These are phyloP conservation scores for Trichosporon sp. DNA, from an alignment of 1,284 basidiomycete species.

Conservation along the genomic window DNA sequence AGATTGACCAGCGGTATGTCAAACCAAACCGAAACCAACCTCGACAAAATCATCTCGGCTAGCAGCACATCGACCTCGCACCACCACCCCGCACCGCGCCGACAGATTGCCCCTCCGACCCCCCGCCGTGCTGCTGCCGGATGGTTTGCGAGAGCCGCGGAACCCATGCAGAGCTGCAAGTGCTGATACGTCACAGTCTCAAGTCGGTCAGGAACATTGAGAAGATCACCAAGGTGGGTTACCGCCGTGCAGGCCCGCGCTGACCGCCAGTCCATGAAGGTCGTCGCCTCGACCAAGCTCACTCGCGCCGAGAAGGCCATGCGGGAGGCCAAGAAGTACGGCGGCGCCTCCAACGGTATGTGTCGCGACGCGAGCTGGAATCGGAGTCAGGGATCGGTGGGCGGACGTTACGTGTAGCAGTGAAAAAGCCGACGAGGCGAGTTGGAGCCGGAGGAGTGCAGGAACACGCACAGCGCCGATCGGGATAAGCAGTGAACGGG, in stretches of 20 bases:
- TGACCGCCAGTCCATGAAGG: conserved; percentile 88
- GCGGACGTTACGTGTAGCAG: not conserved
- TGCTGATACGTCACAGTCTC: conserved; percentile 33
- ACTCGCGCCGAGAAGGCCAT: conserved; percentile 94
- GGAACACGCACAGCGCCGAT: not conserved
- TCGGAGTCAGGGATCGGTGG: not conserved
- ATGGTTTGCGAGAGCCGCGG: not conserved
- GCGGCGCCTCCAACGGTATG: conserved; percentile 85
- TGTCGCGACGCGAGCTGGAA: conserved; percentile 20
- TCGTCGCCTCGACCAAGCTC: conserved; percentile 97
- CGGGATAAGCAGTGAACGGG: not conserved
- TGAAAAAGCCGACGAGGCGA: not conserved
- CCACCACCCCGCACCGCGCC: not conserved
- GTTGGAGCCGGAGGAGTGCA: not conserved
- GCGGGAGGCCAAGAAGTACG: conserved; percentile 89
- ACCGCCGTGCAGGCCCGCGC: not conserved
- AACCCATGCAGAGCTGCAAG: not conserved
- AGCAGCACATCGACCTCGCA: not conserved
- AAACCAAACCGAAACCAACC: not conserved
- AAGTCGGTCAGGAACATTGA: conserved; percentile 98
- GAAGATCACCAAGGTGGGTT: conserved; percentile 93
- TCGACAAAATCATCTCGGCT: conserved; percentile 6
- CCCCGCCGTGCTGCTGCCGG: not conserved
- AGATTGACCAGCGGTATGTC: conserved; percentile 79
- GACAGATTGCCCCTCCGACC: not conserved